These are phyloP conservation scores for Amanita polypyramis DNA, from an alignment of 768 basidiomycete genomes.

Conservation along the genomic window DNA sequence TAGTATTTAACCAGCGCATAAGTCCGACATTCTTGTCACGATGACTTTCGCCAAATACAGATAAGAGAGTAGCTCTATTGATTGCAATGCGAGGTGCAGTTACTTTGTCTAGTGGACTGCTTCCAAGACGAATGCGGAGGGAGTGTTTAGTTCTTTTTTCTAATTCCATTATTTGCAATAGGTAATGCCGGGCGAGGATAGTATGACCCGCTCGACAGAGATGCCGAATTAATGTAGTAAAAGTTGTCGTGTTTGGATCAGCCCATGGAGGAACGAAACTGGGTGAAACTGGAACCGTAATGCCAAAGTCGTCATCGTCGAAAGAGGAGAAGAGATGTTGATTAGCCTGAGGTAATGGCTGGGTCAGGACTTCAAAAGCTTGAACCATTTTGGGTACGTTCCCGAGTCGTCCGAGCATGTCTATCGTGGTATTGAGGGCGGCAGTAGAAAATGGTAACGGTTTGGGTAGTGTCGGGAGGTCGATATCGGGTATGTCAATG, in stretches of 20 bases:
- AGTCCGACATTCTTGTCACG: constrained; percentile 46
- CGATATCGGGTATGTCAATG: constrained; percentile 1
- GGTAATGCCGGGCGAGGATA: constrained; percentile 56
- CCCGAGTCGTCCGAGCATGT: constrained; percentile 52
- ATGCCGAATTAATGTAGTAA: constrained; percentile 50
- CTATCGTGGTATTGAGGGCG: constrained; percentile 65
- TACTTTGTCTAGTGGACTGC: constrained; percentile 22
- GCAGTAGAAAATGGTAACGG: constrained; percentile 47
- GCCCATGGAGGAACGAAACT: constrained; percentile 32
- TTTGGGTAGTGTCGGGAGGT: constrained; percentile 10
- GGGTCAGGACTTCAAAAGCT: constrained; percentile 70
- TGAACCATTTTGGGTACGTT: constrained; percentile 59
- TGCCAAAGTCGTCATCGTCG: constrained; percentile 58
- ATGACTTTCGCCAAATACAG: constrained; percentile 50
- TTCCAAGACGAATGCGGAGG: constrained; percentile 6
- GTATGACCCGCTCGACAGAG: constrained; percentile 36
- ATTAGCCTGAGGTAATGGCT: constrained; percentile 47
- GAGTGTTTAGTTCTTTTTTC: constrained; percentile 30
- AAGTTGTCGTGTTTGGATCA: constrained; percentile 57
- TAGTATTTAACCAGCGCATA: constrained; percentile 47
- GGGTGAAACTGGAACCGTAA: constrained; percentile 23
- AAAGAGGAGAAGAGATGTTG: constrained; percentile 42
- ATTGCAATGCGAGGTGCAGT: constrained; percentile 43
- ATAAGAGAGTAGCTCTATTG: constrained; percentile 43
- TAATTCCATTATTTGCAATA: constrained; percentile 37